A percentile compares a stretch with the other conserved stretches of the same genome.
Conservation (phyloP, 768 basidiomycete genomes). For the Candolleomyces eurysporus region DNA sequence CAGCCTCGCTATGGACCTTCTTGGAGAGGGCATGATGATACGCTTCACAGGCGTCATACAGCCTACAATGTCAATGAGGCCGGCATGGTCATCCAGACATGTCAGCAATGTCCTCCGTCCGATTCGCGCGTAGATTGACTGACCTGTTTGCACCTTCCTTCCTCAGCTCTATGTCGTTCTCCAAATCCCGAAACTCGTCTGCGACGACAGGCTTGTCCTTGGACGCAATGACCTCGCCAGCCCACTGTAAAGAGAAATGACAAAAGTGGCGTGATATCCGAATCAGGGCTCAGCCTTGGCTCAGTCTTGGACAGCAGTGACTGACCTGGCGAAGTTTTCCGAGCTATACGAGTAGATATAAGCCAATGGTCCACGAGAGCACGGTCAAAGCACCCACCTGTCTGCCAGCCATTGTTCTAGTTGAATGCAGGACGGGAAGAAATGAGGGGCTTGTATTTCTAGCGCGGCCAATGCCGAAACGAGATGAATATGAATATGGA, state of each 20-base stretch:
- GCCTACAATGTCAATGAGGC: conserved; percentile 36
- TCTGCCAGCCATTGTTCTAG: conserved; percentile 57
- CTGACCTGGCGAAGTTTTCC: conserved; percentile 77
- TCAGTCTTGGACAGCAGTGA: background rate
- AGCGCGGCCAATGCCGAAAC: background rate
- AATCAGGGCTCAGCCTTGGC: too few relatives aligned
- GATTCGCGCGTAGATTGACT: conserved; percentile 20
- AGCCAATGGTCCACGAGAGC: background rate
- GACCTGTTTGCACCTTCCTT: conserved; percentile 72
- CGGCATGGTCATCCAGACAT: background rate
- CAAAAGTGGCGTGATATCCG: conserved; percentile 27
- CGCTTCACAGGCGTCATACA: conserved; percentile 67
- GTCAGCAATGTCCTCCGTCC: background rate
- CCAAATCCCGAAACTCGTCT: conserved; percentile 78
- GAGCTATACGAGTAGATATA: conserved; percentile 40
- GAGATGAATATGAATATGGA: background rate
- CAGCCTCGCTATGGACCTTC: conserved; percentile 65
- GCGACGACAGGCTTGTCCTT: conserved; percentile 77
- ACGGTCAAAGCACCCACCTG: conserved; percentile 41
- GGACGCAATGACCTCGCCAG: conserved; percentile 83
- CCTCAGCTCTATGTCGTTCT: conserved; percentile 81
- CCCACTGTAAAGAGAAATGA: conserved; percentile 55
- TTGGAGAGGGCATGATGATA: conserved; percentile 74
- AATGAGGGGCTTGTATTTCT: background rate
- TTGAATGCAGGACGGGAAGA: background rate